Evolutionary conservation across 352 stramenopile species (phyloP).

Genomic region (Pythium periplocum): DNA sequence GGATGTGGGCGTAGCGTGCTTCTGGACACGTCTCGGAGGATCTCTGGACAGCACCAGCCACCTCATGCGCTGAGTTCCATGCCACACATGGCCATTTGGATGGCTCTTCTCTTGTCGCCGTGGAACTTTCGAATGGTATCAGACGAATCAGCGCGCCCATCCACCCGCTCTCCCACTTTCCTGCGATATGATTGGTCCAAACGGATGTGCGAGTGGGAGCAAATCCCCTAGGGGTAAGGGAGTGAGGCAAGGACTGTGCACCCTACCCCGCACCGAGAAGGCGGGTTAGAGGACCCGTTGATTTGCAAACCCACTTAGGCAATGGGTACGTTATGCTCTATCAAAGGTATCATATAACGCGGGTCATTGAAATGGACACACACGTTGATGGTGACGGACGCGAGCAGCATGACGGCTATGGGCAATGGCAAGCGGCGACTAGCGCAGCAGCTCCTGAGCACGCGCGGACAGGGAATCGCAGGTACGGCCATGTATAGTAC

Average conservation of each 20-base stretch:
- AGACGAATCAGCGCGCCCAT: background rate
- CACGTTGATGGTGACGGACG: conserved; percentile 2
- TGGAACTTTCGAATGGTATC: conserved; percentile 5
- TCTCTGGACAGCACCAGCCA: no score
- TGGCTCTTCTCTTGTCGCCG: conserved; percentile 2
- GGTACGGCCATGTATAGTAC: conserved; percentile 8
- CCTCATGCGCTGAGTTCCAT: no score
- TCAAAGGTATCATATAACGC: conserved; percentile 1
- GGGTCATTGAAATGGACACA: conserved; percentile 4
- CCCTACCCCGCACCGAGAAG: no score
- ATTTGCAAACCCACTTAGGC: background rate
- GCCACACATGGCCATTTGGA: background rate
- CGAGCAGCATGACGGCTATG: background rate
- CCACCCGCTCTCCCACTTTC: no score
- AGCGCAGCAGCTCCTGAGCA: conserved; percentile 22
- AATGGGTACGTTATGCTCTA: conserved; percentile 7
- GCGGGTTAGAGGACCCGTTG: no score
- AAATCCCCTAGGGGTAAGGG: no score
- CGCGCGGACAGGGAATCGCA: conserved; percentile 24
- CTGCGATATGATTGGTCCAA: no score
- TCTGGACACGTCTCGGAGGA: no score
- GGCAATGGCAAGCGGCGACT: conserved; percentile 8
- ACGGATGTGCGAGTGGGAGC: no score
- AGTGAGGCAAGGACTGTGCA: no score
- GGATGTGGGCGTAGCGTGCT: no score